Conservation (phyloP, 2,329 filamentous ascomycete species). For the Colletotrichum incanum region DNA sequence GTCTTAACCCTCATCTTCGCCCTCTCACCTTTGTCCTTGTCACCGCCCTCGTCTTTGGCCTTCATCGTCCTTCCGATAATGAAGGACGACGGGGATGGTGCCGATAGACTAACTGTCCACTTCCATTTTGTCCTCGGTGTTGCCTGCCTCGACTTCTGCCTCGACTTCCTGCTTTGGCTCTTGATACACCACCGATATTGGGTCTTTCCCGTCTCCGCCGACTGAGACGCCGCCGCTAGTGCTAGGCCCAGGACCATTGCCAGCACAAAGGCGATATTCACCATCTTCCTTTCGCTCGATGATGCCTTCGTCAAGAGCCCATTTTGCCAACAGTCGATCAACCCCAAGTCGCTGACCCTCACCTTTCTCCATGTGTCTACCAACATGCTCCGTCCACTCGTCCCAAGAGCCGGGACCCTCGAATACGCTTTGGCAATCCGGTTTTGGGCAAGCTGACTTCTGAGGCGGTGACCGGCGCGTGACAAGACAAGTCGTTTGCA, state of each 20-base stretch:
- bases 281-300: conserved; percentile 72
- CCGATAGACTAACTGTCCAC: conserved; percentile 30
- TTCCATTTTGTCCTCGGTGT: conserved; percentile 21
- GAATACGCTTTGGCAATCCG: conserved; percentile 81
- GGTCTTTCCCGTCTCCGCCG: conserved; percentile 43
- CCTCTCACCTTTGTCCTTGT: background rate
- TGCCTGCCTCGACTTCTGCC: conserved; percentile 9
- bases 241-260: conserved; percentile 52
- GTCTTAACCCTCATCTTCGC: background rate
- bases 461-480: conserved; percentile 79
- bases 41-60: background rate
- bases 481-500: conserved; percentile 82
- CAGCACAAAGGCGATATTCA: conserved; percentile 69
- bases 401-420: conserved; percentile 85
- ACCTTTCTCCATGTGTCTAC: conserved; percentile 87
- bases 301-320: conserved; percentile 76
- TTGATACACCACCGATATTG: conserved; percentile 42
- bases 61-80: background rate
- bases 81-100: background rate
- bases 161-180: conserved; percentile 38
- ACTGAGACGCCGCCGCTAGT: conserved; percentile 19
- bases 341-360: conserved; percentile 72
- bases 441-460: conserved; percentile 78
- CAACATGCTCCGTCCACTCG: conserved; percentile 92
- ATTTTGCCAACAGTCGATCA: conserved; percentile 71